Base-by-base conservation (phyloP, 23 red algal genomes). In the Rhodosorus marinus region DNA sequence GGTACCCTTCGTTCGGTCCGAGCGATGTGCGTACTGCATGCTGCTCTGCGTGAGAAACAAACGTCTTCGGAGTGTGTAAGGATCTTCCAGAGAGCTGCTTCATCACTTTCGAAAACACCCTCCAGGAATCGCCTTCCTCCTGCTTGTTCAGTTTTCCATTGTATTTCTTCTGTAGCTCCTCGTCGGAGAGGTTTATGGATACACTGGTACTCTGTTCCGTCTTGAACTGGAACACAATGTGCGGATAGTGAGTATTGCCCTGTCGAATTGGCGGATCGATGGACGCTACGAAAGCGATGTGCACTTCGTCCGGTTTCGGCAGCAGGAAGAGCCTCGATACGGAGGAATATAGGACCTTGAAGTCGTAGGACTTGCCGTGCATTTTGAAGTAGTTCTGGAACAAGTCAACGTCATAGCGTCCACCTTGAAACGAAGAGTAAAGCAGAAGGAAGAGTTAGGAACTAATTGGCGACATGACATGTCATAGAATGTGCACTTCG, bases 261-360 rank as follows among this genome's bases (percentile, higher is more conserved):
- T 98, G 90, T 8, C 90, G 79, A 56, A 98, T 86, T 3, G 90
- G 90, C 38, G 90, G 90, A 57, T 98, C 90, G 19, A 98, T 60
- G 26, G 79, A 86, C 49, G 86, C 69, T 6, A 98, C 90, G 45
- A 98, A 84, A 1, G 90, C 72, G 24, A 98, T 63, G 22, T 85
- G 74, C 3, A 75, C 52, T 24, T 85, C 81, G 38, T 98, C 78
- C 11, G 90, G 90, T 47, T 98, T 98, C 19, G 90, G 90, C 2
- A 98, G 56, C 47, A 98, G 54, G 36, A 98, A 98, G 52, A 98
- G 54, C 36, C 79, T 59, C 26, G 52, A 78, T n/a, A 98, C 77
- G 1, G 70, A 76, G 24, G 48, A 64, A 45, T 98, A 98, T 33
- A 98, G 36, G 59, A 98, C 86, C 64, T 98, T 98, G 73, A 79